These are phyloP conservation scores for Russula brevipes DNA, from an alignment of 768 basidiomycete genomes.

Conservation along the genomic window DNA sequence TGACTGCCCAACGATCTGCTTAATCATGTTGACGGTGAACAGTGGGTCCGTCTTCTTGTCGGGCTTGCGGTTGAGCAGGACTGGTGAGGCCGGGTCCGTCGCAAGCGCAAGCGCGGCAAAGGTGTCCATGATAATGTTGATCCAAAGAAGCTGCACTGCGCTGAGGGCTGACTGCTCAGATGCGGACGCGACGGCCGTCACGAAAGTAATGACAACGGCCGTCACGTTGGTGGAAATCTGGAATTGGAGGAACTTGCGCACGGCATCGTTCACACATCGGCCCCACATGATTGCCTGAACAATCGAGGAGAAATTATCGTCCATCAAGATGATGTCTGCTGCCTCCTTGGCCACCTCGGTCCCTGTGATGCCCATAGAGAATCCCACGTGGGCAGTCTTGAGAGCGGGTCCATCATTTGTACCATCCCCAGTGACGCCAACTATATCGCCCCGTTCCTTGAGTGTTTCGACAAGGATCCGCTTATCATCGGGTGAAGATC, in stretches of 20 bases:
- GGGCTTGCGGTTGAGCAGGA: constrained; percentile 81
- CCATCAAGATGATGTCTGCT: constrained; percentile 98
- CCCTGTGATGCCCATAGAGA: constrained; percentile 94
- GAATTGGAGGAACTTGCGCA: constrained; percentile 96
- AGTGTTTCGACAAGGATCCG: constrained; percentile 86
- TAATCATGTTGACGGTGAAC: constrained; percentile 93
- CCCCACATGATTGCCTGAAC: constrained; percentile 99
- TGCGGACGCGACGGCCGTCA: constrained; percentile 77
- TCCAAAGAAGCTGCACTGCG: constrained; percentile 96
- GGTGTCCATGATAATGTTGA: constrained; percentile 98
- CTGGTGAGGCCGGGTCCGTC: constrained; percentile 85
- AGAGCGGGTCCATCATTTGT: constrained; percentile 97
- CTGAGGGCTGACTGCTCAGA: constrained; percentile 81
- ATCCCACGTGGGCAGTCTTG: constrained; percentile 93
- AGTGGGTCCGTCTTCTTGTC: constrained; percentile 85
- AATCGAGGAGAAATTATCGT: constrained; percentile 93
- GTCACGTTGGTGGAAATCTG: constrained; percentile 93
- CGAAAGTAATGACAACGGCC: constrained; percentile 89
- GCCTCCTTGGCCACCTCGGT: constrained; percentile 99
- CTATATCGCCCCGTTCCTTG: constrained; percentile 80
- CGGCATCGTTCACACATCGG: constrained; percentile 95
- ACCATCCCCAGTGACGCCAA: constrained; percentile 96
- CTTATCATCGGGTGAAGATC: constrained; percentile 97
- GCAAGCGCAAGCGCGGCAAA: constrained; percentile 97
- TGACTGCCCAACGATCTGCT: constrained; percentile 90